These are phyloP conservation scores for Dalbergia cultrata DNA, from an alignment of 306 rosid genomes.

Conservation along the genomic window DNA sequence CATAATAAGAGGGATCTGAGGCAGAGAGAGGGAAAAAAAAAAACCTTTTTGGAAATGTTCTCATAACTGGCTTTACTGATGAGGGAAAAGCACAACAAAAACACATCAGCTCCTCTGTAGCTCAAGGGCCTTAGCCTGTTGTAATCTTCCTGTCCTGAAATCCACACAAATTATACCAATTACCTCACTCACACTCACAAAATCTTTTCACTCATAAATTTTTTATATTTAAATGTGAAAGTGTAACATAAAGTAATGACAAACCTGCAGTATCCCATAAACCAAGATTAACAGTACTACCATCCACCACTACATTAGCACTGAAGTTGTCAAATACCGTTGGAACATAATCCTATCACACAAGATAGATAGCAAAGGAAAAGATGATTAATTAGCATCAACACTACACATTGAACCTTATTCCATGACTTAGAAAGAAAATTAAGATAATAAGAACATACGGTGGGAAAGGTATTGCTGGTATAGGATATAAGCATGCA, in stretches of 20 bases:
- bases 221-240: conserved; percentile 8
- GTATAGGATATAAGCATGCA: conserved; percentile 97
- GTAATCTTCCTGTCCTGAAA: conserved; percentile 92
- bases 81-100: conserved; percentile 88
- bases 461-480: conserved; percentile 93
- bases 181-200: not conserved
- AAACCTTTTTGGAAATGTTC: conserved; percentile 91
- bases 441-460: conserved; percentile 42
- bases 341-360: conserved; percentile 80
- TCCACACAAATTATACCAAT: conserved; percentile 21
- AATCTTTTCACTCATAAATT: not conserved
- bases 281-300: conserved; percentile 74
- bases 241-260: not conserved
- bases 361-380: conserved; percentile 16
- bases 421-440: not conserved
- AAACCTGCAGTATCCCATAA: conserved; percentile 87
- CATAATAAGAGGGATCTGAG: not conserved
- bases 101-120: conserved; percentile 97
- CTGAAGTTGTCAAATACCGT: conserved; percentile 81
- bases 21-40: not conserved
- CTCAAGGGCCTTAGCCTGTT: conserved; percentile 96
- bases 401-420: not conserved
- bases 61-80: conserved; percentile 94
- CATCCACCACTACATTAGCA: conserved; percentile 74
- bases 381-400: conserved; percentile 44